Conservation (phyloP, 2,329 filamentous ascomycete genomes). For the Fusarium torulosum region DNA sequence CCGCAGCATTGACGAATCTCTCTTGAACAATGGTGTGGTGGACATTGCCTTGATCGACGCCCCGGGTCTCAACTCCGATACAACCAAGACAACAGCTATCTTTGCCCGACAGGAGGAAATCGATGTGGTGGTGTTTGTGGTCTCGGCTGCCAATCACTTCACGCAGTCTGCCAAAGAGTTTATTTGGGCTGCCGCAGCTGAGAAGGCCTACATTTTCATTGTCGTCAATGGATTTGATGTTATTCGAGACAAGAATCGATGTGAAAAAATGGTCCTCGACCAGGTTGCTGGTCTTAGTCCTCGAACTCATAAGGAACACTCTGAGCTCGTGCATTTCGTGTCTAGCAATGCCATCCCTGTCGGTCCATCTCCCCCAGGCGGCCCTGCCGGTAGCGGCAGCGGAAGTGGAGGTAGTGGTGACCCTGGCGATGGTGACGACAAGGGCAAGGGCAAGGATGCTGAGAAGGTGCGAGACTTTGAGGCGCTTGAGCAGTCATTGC, state of each 20-base stretch:
- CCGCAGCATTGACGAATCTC: constrained; percentile 88
- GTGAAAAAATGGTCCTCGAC: constrained; percentile 92
- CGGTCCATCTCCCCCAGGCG: constrained; percentile 68
- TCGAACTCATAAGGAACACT: constrained; percentile 89
- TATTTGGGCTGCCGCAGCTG: constrained; percentile 92
- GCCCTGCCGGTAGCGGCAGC: constrained; percentile 66
- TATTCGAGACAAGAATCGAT: constrained; percentile 90
- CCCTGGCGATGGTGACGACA: constrained; percentile 69
- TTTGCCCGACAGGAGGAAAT: constrained; percentile 99
- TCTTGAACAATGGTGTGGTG: constrained; percentile 97
- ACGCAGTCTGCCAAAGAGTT: constrained; percentile 98
- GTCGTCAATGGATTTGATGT: constrained; percentile 98
- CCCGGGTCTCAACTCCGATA: constrained; percentile 94
- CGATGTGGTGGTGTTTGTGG: constrained; percentile 97
- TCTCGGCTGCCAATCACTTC: constrained; percentile 97
- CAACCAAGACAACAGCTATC: constrained; percentile 95
- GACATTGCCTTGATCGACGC: constrained; percentile 98
- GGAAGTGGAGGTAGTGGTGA: constrained; percentile 69
- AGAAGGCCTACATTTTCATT: constrained; percentile 99
- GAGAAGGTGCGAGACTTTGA: constrained; percentile 93
- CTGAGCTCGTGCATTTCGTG: constrained; percentile 96
- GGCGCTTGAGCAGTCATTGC: constrained; percentile 86
- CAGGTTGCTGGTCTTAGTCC: constrained; percentile 91
- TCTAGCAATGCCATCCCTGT: constrained; percentile 95
- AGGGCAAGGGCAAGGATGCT: constrained; percentile 86